Conservation (phyloP, 2,329 filamentous ascomycete genomes). For the Diaporthe australafricana region DNA sequence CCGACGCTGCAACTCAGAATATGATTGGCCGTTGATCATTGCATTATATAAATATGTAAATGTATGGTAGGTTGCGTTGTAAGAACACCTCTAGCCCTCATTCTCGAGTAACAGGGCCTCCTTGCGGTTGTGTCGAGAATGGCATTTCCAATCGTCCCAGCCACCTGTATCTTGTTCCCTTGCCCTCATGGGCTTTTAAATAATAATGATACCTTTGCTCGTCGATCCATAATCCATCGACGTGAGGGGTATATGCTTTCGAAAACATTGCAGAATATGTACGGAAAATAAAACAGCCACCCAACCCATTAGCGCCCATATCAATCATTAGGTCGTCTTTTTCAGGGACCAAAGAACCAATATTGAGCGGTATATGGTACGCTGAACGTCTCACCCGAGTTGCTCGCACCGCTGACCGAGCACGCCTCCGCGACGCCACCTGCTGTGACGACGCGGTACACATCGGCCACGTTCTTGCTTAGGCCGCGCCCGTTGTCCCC, state of each 20-base stretch:
- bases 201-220: constrained; percentile 2
- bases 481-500: constrained; percentile 42
- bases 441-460: constrained; percentile 68
- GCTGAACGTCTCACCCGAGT: constrained; percentile 53
- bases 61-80: neutral
- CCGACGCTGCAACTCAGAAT: neutral
- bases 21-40: neutral
- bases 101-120: neutral
- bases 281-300: neutral
- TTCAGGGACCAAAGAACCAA: constrained; percentile 61
- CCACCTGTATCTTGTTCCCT: neutral
- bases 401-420: constrained; percentile 50
- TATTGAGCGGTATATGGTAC: constrained; percentile 68
- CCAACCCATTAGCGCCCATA: neutral
- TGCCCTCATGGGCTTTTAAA: constrained; percentile 4
- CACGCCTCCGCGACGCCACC: constrained; percentile 62
- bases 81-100: constrained; percentile 6
- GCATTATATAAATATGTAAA: neutral
- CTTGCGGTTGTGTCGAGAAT: constrained; percentile 10
- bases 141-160: neutral
- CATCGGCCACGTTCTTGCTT: constrained; percentile 51
- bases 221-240: constrained; percentile 22
- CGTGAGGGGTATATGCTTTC: neutral
- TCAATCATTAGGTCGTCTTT: neutral
- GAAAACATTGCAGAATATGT: constrained; percentile 4